Evolutionary conservation across 2,329 filamentous ascomycete species (phyloP), one percentile per base, ranked within the genome.

Genomic region (Colletotrichum neosansevieriae): DNA sequence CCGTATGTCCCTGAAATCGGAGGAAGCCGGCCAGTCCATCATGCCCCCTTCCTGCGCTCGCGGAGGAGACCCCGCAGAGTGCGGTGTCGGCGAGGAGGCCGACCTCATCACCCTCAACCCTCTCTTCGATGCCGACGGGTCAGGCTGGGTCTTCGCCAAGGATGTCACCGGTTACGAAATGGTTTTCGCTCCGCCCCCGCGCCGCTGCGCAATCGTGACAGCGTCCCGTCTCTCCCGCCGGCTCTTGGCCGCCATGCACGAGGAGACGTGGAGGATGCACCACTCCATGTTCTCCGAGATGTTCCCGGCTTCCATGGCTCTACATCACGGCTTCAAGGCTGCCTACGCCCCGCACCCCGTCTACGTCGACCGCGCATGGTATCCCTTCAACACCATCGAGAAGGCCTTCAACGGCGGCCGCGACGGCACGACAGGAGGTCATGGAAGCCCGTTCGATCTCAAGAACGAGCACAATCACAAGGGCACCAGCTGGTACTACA

Each of bases 401-500:
- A 84, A 83, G n/a, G 88, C 92, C 9, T 95, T 97, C 83, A 97
- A 97, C 75, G 90, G 88, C 32, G 91, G 91, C 24, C 82, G 86
- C n/a, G 88, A 91, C 72, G 89, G 89, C 70, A 89, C 87, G 1
- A 86, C 89, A 0, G 87, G 89, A 7, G 88, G 91, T 1, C 82
- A 83, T 34, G 89, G 91, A 40, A 91, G 89, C 44, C 86, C 92
- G 6, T 94, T 91, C 72, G 89, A 90, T 64, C 74, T 85, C 19
- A 85, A 87, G 71, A 89, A 93, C 60, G 93, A 97, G 79, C 92
- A 94, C 77, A 94, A 94, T 78, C 94, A 95, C 81, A 88, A 88
- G 73, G 92, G 93, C 13, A 91, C 90, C 49, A 94, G 87, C 50
- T 97, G 92, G 92, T 97, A 95, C 79, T 97, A 94, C 79, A 92